A percentile compares a stretch with the other conserved stretches of the same genome.
These are phyloP conservation scores for Trichophaea hybrida DNA, from an alignment of 2,329 filamentous ascomycete genomes.

Conservation along the genomic window DNA sequence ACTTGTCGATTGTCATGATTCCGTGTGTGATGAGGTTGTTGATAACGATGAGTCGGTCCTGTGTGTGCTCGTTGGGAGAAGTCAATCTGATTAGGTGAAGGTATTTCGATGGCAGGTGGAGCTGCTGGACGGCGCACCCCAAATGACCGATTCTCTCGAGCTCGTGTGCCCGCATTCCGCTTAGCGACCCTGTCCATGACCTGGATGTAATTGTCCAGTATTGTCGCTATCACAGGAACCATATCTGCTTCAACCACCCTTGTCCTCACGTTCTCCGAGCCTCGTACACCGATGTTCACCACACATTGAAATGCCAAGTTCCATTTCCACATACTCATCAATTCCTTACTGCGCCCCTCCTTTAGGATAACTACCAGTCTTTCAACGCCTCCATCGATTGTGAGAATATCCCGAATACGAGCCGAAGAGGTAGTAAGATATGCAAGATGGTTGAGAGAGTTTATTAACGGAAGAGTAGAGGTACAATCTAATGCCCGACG, in stretches of 20 bases:
- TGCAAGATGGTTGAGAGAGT: constrained; percentile 95
- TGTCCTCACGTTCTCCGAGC: constrained; percentile 85
- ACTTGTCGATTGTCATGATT: not conserved
- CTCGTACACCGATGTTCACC: constrained; percentile 93
- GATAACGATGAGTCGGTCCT: constrained; percentile 34
- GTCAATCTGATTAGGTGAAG: not conserved
- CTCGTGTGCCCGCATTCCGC: constrained; percentile 41
- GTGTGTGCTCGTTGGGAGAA: not conserved
- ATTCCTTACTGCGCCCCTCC: constrained; percentile 87
- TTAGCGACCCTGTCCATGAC: constrained; percentile 75
- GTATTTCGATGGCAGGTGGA: constrained; percentile 1
- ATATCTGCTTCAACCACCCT: constrained; percentile 96
- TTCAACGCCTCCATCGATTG: constrained; percentile 96
- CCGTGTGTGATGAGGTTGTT: constrained; percentile 33
- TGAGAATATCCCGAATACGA: constrained; percentile 92
- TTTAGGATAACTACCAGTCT: constrained; percentile 94
- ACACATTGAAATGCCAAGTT: constrained; percentile 98
- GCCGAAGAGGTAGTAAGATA: constrained; percentile 97
- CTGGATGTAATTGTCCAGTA: constrained; percentile 95
- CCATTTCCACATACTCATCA: constrained; percentile 99
- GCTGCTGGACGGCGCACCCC: not conserved
- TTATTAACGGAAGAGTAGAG: constrained; percentile 91
- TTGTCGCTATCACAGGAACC: constrained; percentile 96
- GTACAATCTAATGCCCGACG: constrained; percentile 95
- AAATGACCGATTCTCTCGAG: constrained; percentile 24